Percentiles rank a stretch among this genome's conserved stretches.
phyloP scores from a whole-genome alignment of 2,329 filamentous ascomycete species.

The Penicillium janthinellum region DNA sequence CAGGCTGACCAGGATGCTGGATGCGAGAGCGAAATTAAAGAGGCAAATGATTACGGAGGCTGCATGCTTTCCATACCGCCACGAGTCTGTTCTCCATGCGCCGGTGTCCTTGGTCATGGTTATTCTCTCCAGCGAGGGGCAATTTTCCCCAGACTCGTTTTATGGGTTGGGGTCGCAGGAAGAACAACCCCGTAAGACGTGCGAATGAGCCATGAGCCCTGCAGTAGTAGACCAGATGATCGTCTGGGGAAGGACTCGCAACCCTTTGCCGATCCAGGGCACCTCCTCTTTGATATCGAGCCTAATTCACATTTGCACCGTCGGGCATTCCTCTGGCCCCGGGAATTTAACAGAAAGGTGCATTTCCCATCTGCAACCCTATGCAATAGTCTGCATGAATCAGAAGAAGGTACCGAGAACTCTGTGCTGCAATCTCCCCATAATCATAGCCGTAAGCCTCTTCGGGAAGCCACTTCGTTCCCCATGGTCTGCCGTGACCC shows the following conservation, averaged over 20 bases:
- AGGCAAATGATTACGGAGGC: conserved; percentile 17
- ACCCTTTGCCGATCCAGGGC: conserved; percentile 1
- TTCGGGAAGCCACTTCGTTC: neutral
- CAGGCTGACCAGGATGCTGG: conserved; percentile 10
- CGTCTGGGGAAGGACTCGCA: conserved; percentile 13
- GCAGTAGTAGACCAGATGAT: conserved; percentile 17
- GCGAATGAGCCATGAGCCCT: conserved; percentile 8
- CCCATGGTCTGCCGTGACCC: neutral
- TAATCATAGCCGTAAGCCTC: neutral
- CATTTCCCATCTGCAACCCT: neutral
- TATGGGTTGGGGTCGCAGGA: neutral
- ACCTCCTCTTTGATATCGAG: neutral
- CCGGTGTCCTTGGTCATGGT: neutral
- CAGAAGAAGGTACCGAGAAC: neutral
- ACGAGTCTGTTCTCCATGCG: conserved; percentile 12
- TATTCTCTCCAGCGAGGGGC: conserved; percentile 10
- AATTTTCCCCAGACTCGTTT: conserved; percentile 15
- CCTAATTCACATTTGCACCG: neutral
- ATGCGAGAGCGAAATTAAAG: conserved; percentile 7
- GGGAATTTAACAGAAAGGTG: neutral
- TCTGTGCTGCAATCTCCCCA: neutral
- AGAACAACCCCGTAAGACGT: neutral
- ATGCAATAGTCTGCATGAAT: neutral
- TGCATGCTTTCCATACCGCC: conserved; percentile 15
- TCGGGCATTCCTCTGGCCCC: neutral